Conservation (phyloP, 139 green algal genomes). For the Micractinium sp. region DNA sequence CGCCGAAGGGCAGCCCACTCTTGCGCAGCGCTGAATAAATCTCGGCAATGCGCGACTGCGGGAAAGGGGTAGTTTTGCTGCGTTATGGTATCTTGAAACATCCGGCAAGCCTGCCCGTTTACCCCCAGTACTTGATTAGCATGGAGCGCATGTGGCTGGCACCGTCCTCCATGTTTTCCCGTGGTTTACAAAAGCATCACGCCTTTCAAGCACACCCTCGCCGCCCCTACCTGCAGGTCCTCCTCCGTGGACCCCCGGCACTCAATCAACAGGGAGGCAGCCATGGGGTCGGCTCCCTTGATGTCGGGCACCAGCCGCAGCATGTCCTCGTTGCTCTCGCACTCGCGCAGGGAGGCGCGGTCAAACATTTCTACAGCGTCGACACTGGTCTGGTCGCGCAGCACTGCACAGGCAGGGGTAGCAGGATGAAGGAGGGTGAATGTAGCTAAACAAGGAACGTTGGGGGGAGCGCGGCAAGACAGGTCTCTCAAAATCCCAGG, state of each 20-base stretch:
- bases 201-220: background rate
- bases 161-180: too few species aligned
- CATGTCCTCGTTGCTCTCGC: conserved; percentile 84
- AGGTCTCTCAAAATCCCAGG: too few species aligned
- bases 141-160: too few species aligned
- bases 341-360: conserved; percentile 75
- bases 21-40: conserved; percentile 55
- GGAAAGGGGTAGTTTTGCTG: background rate
- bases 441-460: too few species aligned
- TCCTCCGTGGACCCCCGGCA: conserved; percentile 79
- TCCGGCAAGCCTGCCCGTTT: too few species aligned
- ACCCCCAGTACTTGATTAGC: too few species aligned
- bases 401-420: conserved; percentile 85
- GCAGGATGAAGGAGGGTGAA: conserved; percentile 32
- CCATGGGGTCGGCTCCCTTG: conserved; percentile 75
- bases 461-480: too few species aligned
- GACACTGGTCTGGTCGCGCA: conserved; percentile 88
- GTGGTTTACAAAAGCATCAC: too few species aligned
- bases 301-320: conserved; percentile 85
- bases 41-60: conserved; percentile 70
- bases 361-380: conserved; percentile 99
- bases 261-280: conserved; percentile 92
- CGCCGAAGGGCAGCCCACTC: conserved; percentile 76
- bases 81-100: too few species aligned
- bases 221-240: conserved; percentile 60